Evolutionary conservation across 495 filamentous ascomycete genomes (phyloP).

Genomic region (Podospora comata): DNA sequence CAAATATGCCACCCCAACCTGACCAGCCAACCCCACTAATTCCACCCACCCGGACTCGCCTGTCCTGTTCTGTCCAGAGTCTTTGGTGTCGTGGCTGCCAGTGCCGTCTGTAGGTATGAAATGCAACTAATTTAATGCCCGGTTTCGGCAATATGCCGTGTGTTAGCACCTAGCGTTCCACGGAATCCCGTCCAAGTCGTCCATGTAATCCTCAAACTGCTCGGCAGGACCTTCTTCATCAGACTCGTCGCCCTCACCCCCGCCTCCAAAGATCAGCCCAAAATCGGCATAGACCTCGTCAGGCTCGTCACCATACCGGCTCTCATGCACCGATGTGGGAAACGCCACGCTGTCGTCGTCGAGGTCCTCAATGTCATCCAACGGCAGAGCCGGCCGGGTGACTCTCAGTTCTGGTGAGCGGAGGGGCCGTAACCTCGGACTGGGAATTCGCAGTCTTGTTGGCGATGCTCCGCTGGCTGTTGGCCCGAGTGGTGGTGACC

Average conservation of each 20-base stretch:
- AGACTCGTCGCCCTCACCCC: conserved; percentile 17
- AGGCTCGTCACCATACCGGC: conserved; percentile 40
- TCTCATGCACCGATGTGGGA: conserved; percentile 44
- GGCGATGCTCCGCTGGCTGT: neutral
- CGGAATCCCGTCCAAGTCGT: conserved; percentile 37
- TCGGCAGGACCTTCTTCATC: conserved; percentile 26
- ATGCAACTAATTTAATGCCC: neutral
- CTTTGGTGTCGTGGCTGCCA: conserved; percentile 2
- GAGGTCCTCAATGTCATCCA: conserved; percentile 28
- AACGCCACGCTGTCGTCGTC: conserved; percentile 41
- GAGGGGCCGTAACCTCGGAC: conserved; percentile 23
- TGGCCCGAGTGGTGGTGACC: neutral
- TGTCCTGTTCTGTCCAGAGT: neutral
- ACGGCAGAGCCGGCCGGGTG: conserved; percentile 12
- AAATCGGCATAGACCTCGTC: conserved; percentile 52
- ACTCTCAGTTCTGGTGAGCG: conserved; percentile 31
- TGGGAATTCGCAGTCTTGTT: conserved; percentile 19
- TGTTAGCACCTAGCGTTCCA: conserved; percentile 30
- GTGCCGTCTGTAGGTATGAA: conserved; percentile 2
- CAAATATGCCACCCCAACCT: neutral
- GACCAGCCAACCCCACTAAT: neutral
- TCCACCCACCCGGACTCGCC: neutral
- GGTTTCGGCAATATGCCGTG: neutral
- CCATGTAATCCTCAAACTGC: conserved; percentile 34
- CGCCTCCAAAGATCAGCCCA: conserved; percentile 43